Conservation (phyloP, 2,329 filamentous ascomycete genomes). For the Fusarium sp. region DNA sequence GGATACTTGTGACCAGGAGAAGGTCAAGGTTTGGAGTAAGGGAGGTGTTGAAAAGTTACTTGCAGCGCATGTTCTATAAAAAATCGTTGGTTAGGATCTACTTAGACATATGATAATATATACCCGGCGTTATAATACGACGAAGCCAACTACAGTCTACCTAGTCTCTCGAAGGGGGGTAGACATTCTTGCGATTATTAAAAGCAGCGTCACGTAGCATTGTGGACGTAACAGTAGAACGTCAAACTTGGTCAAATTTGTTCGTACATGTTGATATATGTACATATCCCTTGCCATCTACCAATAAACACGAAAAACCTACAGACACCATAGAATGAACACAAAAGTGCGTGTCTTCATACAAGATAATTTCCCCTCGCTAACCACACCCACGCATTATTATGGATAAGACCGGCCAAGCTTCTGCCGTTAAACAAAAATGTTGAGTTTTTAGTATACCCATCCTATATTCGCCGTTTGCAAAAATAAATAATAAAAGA, state of each 20-base stretch:
- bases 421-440: conserved; percentile 28
- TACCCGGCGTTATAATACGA: conserved; percentile 34
- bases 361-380: conserved; percentile 32
- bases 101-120: conserved; percentile 28
- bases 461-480: conserved; percentile 39
- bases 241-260: conserved; percentile 42
- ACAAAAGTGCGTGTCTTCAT: conserved; percentile 14
- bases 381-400: conserved; percentile 41
- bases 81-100: conserved; percentile 3
- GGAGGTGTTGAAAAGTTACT: conserved; percentile 55
- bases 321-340: conserved; percentile 36
- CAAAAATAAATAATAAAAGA: conserved; percentile 22
- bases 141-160: background rate
- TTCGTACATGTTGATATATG: conserved; percentile 40
- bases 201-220: background rate
- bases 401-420: conserved; percentile 39
- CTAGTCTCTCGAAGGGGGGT: background rate
- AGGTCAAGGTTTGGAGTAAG: conserved; percentile 75
- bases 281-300: conserved; percentile 39
- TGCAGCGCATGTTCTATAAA: conserved; percentile 20
- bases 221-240: background rate
- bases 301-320: conserved; percentile 24
- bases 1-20: conserved; percentile 74
- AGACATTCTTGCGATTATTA: background rate
- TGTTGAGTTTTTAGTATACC: conserved; percentile 43